A percentile compares a stretch with the other conserved stretches of the same genome.
Conservation (phyloP, 2,329 filamentous ascomycete genomes). For the Elsinoe fawcettii region DNA sequence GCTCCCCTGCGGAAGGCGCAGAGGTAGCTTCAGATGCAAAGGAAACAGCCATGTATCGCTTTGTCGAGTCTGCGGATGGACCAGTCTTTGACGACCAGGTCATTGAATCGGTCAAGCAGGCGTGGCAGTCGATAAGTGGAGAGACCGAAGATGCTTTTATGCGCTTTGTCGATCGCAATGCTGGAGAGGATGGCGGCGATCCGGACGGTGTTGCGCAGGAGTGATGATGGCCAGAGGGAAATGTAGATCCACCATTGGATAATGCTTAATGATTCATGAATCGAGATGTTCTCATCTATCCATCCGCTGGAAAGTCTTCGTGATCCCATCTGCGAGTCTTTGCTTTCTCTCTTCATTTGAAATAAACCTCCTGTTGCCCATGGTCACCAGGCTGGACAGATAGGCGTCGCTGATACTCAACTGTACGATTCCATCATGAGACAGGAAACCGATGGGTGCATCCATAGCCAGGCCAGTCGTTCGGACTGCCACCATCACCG, state of each 20-base stretch:
- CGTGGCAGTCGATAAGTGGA: conserved; percentile 60
- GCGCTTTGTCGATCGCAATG: conserved; percentile 68
- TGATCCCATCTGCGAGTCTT: conserved; percentile 44
- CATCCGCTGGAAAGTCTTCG: not conserved
- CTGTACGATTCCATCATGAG: conserved; percentile 35
- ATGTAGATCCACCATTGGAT: too few relatives aligned
- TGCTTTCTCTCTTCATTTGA: conserved; percentile 62
- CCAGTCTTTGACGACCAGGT: conserved; percentile 67
- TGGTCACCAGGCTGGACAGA: conserved; percentile 55
- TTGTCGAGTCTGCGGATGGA: conserved; percentile 54
- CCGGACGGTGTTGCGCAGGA: not conserved
- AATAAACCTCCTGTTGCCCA: conserved; percentile 67
- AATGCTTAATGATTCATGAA: not conserved
- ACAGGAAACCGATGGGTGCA: conserved; percentile 61
- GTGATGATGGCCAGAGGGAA: too few relatives aligned
- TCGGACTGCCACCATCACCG: conserved; percentile 74
- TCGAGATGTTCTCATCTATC: not conserved
- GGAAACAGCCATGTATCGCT: conserved; percentile 43
- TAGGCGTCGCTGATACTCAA: conserved; percentile 59
- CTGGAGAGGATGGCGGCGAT: conserved; percentile 47
- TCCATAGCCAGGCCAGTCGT: conserved; percentile 77
- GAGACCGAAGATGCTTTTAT: conserved; percentile 56
- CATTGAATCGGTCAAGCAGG: conserved; percentile 57
- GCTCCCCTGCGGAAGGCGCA: conserved; percentile 25
- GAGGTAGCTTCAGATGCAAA: conserved; percentile 24